These are phyloP conservation scores for Scheffersomyces parashehatae DNA, from an alignment of 1,139 yeast species.

Conservation along the genomic window DNA sequence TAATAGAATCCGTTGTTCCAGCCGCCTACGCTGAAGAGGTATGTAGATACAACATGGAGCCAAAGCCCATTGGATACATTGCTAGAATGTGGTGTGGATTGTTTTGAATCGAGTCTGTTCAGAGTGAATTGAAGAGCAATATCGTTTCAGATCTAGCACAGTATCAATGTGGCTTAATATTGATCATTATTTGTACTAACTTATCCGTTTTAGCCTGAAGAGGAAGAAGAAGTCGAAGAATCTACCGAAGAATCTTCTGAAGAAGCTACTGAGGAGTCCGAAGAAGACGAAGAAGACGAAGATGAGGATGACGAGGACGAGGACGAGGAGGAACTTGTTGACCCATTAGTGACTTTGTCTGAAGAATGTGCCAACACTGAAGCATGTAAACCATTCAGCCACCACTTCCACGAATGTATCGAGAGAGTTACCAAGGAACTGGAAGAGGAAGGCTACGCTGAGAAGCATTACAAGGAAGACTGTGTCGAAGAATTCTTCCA, in stretches of 20 bases:
- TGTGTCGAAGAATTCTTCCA: constrained; percentile 99
- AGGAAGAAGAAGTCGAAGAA: constrained; percentile 21
- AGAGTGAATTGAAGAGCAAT: too few relatives aligned
- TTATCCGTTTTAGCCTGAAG: constrained; percentile 18
- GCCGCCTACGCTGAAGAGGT: constrained; percentile 87
- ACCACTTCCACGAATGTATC: constrained; percentile 92
- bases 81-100: too few relatives aligned
- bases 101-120: too few relatives aligned
- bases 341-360: constrained; percentile 67
- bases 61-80: too few relatives aligned
- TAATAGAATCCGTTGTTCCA: constrained; percentile 81
- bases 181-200: not conserved
- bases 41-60: constrained; percentile 21
- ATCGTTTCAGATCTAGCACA: not conserved
- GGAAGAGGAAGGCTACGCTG: constrained; percentile 81
- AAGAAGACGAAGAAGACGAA: constrained; percentile 58
- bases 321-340: constrained; percentile 72
- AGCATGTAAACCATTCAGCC: constrained; percentile 73
- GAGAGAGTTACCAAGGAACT: constrained; percentile 89
- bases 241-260: constrained; percentile 40
- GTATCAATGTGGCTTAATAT: constrained; percentile 3
- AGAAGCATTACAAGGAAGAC: constrained; percentile 86
- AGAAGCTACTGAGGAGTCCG: constrained; percentile 46
- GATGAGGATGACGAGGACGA: constrained; percentile 68
- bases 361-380: constrained; percentile 68